Base-by-base conservation (phyloP, 371 early-diverging fungal genomes). In the Mucor plumbeus region DNA sequence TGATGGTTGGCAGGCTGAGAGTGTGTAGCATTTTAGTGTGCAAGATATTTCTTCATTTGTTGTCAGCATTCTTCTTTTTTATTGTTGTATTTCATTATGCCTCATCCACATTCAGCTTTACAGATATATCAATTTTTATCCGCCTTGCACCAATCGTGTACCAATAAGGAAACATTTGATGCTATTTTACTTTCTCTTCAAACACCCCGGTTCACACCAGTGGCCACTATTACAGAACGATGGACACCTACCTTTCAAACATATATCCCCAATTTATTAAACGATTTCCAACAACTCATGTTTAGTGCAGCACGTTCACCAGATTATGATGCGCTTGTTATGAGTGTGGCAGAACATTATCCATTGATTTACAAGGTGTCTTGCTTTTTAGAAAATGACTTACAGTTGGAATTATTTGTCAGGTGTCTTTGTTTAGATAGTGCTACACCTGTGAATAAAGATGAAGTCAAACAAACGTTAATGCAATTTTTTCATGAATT, bases 371-470 rank as follows among this genome's bases (percentile, higher is more conserved):
- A 72, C 44, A 41, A 60, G 3, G 72, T 72, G 5, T 72, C 68
- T 33, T 72, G 72, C 36, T 68, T 72, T 26, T 19, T 72, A 0
- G 72, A 72, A 11, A 68, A 57, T 35, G 65, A 68, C 21, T 19
- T 68, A 2, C 38, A 72, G 9, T 10, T 72, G 4, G 69, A 72
- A n/a, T 19, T 65, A 2, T 72, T 72, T 68, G 63, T 72, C 17
- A 65, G 72, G 10, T 68, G 68, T 55, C 59, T 72, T 14, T 63
- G 65, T 38, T 36, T 72, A 14, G 72, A 72, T 53, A 55, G 43
- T n/a, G 48, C 50, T 0, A 72, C 63, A 5, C 63, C 66, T 34
- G 67, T 67, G 4, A 36, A 33, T 14, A 8, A 50, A 15, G n/a
- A 61, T 8, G 65, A 72, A 34, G 40, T 72, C 5, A 64, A 58